Conservation (phyloP, 164 flowering plant genomes). For the Chimonanthus salicifolius region DNA sequence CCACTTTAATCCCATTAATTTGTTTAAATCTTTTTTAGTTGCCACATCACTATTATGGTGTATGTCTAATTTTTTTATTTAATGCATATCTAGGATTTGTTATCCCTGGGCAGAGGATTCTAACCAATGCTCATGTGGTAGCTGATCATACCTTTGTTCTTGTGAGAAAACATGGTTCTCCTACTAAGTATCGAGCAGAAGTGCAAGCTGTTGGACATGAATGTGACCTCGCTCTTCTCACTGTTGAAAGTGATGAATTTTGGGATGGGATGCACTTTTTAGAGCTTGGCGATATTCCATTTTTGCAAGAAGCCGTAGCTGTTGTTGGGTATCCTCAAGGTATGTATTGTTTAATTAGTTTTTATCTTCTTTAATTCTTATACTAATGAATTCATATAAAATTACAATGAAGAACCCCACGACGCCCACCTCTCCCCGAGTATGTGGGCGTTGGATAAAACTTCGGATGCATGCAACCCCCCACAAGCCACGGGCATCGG, state of each 20-base stretch:
- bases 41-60: neutral
- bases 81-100: constrained; percentile 57
- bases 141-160: constrained; percentile 90
- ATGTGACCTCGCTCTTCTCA: constrained; percentile 85
- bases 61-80: neutral
- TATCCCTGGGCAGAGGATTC: constrained; percentile 61
- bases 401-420: neutral
- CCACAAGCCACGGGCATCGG: too few relatives aligned
- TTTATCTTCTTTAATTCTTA: neutral
- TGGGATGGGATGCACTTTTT: constrained; percentile 75
- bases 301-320: constrained; percentile 87
- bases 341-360: constrained; percentile 11
- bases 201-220: constrained; percentile 88
- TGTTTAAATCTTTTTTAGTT: neutral
- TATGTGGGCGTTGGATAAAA: too few relatives aligned
- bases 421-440: too few relatives aligned
- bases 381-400: neutral
- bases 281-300: constrained; percentile 83
- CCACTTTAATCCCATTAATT: neutral
- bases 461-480: too few relatives aligned
- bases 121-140: constrained; percentile 96
- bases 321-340: constrained; percentile 99
- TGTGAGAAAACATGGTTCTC: constrained; percentile 92
- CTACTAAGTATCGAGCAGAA: constrained; percentile 76
- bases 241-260: constrained; percentile 71